Conservation (phyloP, 257 asterid genomes). For the Solanum sitiens region DNA sequence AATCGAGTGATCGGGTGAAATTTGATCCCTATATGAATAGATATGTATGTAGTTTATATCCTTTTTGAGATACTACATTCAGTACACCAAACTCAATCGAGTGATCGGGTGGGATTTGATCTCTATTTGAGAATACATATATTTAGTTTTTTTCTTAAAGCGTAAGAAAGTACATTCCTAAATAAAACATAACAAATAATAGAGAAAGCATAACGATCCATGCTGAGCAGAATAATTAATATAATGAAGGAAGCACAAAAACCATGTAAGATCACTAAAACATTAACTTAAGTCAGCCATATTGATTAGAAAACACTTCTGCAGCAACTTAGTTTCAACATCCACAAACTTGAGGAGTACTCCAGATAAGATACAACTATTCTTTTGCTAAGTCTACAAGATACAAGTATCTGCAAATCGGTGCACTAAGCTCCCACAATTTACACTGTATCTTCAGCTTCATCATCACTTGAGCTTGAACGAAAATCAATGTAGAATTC, state of each 20-base stretch:
- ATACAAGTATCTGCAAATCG: background rate
- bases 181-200: background rate
- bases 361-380: background rate
- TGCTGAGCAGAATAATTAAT: no score
- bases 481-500: constrained; percentile 44
- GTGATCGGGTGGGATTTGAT: background rate
- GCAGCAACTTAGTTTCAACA: background rate
- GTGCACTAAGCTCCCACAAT: background rate
- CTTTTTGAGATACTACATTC: no score
- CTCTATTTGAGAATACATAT: background rate
- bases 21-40: no score
- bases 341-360: background rate
- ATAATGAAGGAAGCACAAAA: background rate
- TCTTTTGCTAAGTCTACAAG: background rate
- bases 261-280: background rate
- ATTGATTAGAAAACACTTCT: background rate
- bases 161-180: background rate
- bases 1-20: no score
- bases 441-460: constrained; percentile 20
- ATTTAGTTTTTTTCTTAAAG: background rate
- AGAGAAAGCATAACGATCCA: background rate
- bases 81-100: background rate
- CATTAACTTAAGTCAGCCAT: background rate
- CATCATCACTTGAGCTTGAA: constrained; percentile 36
- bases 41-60: no score